Base-by-base conservation (phyloP, 2,329 filamentous ascomycete species). In the Penicillium sp. region DNA sequence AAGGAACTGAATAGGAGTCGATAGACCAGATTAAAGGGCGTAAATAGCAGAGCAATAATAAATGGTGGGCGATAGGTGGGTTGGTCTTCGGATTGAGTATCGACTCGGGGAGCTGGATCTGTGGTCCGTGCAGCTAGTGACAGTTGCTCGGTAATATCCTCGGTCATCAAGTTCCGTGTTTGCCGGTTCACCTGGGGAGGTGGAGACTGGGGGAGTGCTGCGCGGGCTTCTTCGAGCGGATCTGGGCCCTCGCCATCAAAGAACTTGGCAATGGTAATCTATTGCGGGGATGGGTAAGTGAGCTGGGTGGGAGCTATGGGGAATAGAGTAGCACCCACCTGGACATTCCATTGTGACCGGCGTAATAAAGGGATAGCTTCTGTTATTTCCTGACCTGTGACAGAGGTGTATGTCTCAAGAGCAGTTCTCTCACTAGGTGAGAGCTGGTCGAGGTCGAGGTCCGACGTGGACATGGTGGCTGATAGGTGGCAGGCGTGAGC, bases 251-350 rank as follows among this genome's bases (percentile, higher is more conserved):
- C 95, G 65, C 95, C 95, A 69, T 99, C 95, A 73, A 97, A 99
- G 84, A 98, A 98, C 71, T 96, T 96, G 63, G 95, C 87, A 62
- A 99, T 93, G 56, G 95, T 93, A 68, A 98, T 96, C 88, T 97
- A 29, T 50, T 71, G 31, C 26, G 42, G 54, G 52, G 52, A 2
- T 29, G 27, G 10, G 44, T 73, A 57, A 46, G 49, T 64, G 44
- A 46, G 54, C 42, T 52, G 52, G 22, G 24, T 58, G 14, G 43
- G 24, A 57, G 53, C 58, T 47, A 10, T 22, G 39, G n/a, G 14
- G 35, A 39, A 19, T 33, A 33, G 21, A 31, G 39, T 39, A 49
- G 46, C 44, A 60, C 66, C 14, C 56, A 92, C 90, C 81, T 93
- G 90, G 0, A 96, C 90, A 71, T 98, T 99, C 95, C 95, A 99